Evolutionary conservation across 2,329 filamentous ascomycete species (phyloP).

Genomic region (Apiospora rasikravindrae): DNA sequence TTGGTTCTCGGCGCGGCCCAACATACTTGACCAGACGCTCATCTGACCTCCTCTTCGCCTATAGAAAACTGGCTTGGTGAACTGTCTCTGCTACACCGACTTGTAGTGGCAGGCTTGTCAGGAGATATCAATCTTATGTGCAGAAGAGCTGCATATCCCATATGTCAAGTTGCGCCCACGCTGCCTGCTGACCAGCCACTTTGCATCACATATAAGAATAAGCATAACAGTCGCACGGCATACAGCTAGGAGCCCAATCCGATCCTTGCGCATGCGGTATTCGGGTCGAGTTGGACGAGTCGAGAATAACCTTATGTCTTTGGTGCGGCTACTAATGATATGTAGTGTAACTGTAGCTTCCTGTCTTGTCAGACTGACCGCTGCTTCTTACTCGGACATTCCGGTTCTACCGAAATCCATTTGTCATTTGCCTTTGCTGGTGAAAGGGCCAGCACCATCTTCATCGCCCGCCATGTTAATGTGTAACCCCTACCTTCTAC

Average conservation of each 20-base stretch:
- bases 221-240: neutral
- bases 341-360: constrained; percentile 11
- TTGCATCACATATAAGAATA: neutral
- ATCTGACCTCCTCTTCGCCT: neutral
- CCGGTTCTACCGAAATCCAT: constrained; percentile 3
- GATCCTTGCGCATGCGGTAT: neutral
- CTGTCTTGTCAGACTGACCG: constrained; percentile 14
- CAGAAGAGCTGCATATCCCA: neutral
- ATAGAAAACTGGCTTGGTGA: neutral
- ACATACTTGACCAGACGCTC: neutral
- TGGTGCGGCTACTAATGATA: constrained; percentile 1
- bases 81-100: neutral
- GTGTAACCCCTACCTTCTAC: neutral
- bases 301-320: constrained; percentile 14
- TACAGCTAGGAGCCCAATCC: neutral
- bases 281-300: constrained; percentile 2
- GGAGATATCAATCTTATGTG: neutral
- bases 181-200: constrained; percentile 7
- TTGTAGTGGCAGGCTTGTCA: neutral
- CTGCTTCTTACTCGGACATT: constrained; percentile 10
- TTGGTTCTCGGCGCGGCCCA: neutral
- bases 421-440: neutral
- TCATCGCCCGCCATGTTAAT: neutral
- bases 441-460: neutral
- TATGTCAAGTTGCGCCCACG: constrained; percentile 2